Base-by-base conservation (phyloP, 768 basidiomycete species). In the Leccinum disarticulatum region DNA sequence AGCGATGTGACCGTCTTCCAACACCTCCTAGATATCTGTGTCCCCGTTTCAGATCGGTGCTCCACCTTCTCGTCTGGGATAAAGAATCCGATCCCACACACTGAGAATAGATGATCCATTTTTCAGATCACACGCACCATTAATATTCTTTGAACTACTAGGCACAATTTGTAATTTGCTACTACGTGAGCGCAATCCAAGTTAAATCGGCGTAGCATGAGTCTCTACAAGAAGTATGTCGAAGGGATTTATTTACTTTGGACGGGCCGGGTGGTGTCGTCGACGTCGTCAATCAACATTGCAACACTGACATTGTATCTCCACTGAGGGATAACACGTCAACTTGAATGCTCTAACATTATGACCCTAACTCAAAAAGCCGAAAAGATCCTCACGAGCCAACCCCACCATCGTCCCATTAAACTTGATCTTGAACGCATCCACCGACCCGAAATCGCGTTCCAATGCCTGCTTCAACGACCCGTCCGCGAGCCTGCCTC, bases 381-480 rank as follows among this genome's bases (percentile, higher is more conserved):
- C 36, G 6, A 33, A 54, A 48, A 55, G 3, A 25, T 25, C 25
- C 25, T 25, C 25, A 88, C 93, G 59, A 99, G 82, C 97, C 97
- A 99, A 49, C 95, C 96, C 94, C 33, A 90, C 93, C 22, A 96
- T 96, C 62, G 82, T 82, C 27, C 94, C 77, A 75, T 95, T 98
- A 74, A 98, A 84, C 61, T 82, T 80, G 66, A 86, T 87, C 81
- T 96, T 95, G 73, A 98, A 87, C 25, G 76, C 84, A 13, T 95
- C 94, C 54, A 98, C 77, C 4, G 88, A 88, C 13, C 95, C 94
- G 70, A 98, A 99, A 66, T 91, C 88, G 48, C 82, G 78, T 64
- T 87, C 80, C 64, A 96, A 80, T 9, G 90, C 90, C 48, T 84
- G 77, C 74, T 91, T 90, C 57, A 98, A 80, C 10, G 85, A 79